Conservation (phyloP, 257 asterid species). For the Nicotiana benthamiana region DNA sequence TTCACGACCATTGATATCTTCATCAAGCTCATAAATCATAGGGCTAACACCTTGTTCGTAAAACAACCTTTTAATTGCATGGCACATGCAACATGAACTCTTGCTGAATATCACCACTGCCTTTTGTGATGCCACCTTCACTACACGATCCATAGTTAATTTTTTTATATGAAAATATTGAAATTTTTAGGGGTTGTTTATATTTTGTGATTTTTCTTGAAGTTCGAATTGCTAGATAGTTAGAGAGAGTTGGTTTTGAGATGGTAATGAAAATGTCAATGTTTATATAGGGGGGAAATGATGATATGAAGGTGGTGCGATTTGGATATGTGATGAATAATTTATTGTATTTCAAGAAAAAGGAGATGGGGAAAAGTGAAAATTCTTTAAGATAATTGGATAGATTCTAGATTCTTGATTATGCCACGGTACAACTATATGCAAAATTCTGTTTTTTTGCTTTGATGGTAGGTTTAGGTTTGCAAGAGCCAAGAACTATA, state of each 20-base stretch:
- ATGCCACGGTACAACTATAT: conserved; percentile 10
- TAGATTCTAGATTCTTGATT: conserved; percentile 21
- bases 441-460: neutral
- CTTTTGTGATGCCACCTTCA: conserved; percentile 43
- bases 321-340: neutral
- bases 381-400: conserved; percentile 39
- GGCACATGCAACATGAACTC: conserved; percentile 86
- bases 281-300: conserved; percentile 7
- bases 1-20: conserved; percentile 38
- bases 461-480: conserved; percentile 1
- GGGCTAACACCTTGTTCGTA: conserved; percentile 81
- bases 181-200: neutral
- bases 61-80: conserved; percentile 64
- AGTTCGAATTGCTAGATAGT: neutral
- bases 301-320: neutral
- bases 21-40: conserved; percentile 54
- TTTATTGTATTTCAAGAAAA: conserved; percentile 6
- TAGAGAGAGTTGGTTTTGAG: neutral
- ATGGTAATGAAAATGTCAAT: neutral
- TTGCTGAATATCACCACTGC: conserved; percentile 80
- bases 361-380: conserved; percentile 8
- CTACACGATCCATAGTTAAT: conserved; percentile 42
- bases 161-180: neutral
- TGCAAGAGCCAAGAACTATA: conserved; percentile 5
- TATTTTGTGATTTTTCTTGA: neutral